Evolutionary conservation across 192 early-diverging fungal species (phyloP).

Genomic region (Tieghemiomyces parasiticus): DNA sequence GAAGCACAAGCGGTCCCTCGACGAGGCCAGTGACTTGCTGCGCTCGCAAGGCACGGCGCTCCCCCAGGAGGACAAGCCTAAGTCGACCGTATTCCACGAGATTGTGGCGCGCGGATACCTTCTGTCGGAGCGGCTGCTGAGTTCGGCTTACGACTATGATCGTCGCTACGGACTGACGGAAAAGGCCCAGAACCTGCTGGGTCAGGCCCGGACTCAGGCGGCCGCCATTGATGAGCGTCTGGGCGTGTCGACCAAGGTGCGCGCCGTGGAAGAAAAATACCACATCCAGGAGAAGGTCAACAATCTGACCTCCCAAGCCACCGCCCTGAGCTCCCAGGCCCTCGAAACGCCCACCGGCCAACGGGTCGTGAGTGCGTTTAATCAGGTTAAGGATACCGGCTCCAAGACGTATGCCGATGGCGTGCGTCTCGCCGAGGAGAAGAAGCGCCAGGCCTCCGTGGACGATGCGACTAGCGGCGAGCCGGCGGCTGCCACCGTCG

Average conservation of each 20-base stretch:
- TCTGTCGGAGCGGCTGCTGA: slow-evolving; percentile 2
- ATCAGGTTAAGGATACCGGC: slow-evolving; percentile 1
- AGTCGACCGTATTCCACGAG: slow-evolving; percentile 9
- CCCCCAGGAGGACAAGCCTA: slow-evolving; percentile 4
- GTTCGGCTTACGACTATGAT: slow-evolving; percentile 1
- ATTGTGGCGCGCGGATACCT: slow-evolving; percentile 9
- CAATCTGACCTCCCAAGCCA: not conserved
- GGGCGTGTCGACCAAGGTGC: slow-evolving; percentile 4
- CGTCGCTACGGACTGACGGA: slow-evolving; percentile 4
- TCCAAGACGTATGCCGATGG: not conserved
- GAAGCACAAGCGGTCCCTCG: not conserved
- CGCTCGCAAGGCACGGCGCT: not conserved
- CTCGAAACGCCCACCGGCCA: slow-evolving; percentile 10
- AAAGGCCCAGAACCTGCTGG: not conserved
- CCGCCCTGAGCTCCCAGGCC: slow-evolving; percentile 1
- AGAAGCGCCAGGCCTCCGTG: slow-evolving; percentile 1
- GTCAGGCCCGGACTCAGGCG: not conserved
- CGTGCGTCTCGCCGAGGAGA: slow-evolving; percentile 5
- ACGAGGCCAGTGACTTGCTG: not conserved
- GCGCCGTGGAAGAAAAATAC: slow-evolving; percentile 9
- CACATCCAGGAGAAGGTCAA: slow-evolving; percentile 6
- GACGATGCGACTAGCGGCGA: not conserved
- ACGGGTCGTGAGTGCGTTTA: not conserved
- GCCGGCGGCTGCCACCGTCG: not conserved
- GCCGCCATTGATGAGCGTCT: not conserved